Evolutionary conservation across 306 rosid genomes (phyloP).

Genomic region (Albizia julibrissin): DNA sequence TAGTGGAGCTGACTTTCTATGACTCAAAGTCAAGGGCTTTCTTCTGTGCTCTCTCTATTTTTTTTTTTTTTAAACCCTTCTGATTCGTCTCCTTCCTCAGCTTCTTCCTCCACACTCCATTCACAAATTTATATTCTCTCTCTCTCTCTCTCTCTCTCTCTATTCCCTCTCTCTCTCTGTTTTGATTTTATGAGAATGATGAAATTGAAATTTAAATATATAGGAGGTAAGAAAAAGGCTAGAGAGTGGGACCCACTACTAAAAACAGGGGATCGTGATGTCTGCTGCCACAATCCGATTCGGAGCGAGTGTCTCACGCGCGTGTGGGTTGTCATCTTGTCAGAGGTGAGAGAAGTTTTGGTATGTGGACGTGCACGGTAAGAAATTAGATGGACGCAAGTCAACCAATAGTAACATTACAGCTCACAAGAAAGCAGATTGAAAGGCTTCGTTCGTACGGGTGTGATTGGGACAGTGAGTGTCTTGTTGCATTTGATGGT

Average conservation of each 20-base stretch:
- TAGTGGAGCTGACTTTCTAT: slow-evolving; percentile 35
- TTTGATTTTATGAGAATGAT: not conserved
- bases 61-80: not conserved
- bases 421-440: no score
- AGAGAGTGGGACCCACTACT: slow-evolving; percentile 46
- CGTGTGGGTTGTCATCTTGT: slow-evolving; percentile 14
- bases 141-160: not conserved
- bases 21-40: slow-evolving; percentile 43
- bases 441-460: not conserved
- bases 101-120: slow-evolving; percentile 17
- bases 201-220: slow-evolving; percentile 5
- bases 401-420: not conserved
- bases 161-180: not conserved
- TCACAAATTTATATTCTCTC: slow-evolving; percentile 5
- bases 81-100: not conserved
- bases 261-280: slow-evolving; percentile 35
- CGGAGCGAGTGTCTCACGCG: slow-evolving; percentile 30
- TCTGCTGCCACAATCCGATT: slow-evolving; percentile 31
- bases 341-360: not conserved
- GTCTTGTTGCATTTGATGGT: not conserved
- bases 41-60: not conserved
- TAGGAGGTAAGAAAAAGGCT: not conserved
- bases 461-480: not conserved
- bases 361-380: not conserved
- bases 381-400: not conserved